Base-by-base conservation (phyloP, 805 yeast species). In the Lipomyces yamanashiensis region DNA sequence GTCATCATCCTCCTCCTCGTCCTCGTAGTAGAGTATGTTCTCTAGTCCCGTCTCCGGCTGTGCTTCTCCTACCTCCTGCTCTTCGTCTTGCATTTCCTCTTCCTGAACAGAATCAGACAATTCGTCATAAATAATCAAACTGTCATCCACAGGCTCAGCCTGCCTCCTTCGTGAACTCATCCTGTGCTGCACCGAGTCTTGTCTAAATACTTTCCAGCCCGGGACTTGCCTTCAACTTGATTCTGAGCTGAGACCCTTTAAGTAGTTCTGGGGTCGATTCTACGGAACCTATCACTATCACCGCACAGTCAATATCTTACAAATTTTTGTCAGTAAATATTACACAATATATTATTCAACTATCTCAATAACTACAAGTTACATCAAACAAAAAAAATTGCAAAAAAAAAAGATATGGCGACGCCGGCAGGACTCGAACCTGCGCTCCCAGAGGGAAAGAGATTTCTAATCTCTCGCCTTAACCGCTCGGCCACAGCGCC, bases 371-470 rank as follows among this genome's bases (percentile, higher is more conserved):
- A 9, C 37, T 17, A 7, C 23, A 39, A 13, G 40, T 33, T 13
- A 43, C 51, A 44, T 41, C 19, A 47, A 17, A 44, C 21, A 28
- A 13, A 21, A 39, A 19, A 33, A 43, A 51, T 19, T 41, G 9
- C 23, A 36, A 37, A 33, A 59, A 60, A 58, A 57, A 54, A 51
- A 58, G 50, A 66, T 50, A 70, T 64, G 61, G 54, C 76, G 76
- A 74, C 76, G 74, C 76, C 76, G 69, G 76, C 73, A 74, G 76
- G 76, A 73, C 75, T 73, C 75, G 76, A 74, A 74, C 76, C 76
- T 74, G 76, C 76, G 76, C 76, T 75, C 76, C 76, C 72, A 71
- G 64, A 74, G 71, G 76, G 76, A 75, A 74, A 74, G 74, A 74
- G 77, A 74, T 74, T 74, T 74, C 76, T 73, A 74, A 74, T 74